Evolutionary conservation across 176 grass and related monocot genomes (phyloP), one percentile per base, ranked within the genome.

Genomic region (Aegilops umbellulata): DNA sequence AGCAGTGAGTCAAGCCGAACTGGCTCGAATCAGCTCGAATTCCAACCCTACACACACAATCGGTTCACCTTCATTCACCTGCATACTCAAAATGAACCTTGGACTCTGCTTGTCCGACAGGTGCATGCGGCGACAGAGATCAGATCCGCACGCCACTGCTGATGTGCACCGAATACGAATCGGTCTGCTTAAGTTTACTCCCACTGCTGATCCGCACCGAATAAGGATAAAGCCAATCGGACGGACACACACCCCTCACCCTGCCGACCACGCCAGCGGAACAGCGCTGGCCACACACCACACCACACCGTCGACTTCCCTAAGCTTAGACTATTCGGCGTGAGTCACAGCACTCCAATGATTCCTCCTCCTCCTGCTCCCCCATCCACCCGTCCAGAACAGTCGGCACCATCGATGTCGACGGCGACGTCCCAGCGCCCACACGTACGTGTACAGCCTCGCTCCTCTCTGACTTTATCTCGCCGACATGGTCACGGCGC

Each of bases 311-410:
- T 58, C 53, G 53, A 58, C 53, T 1, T 58, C 53, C 19, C 19
- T 58, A 9, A 17, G 7, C 0, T 8, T 22, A 58, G 7, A 58
- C 53, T 58, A 58, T 22, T 58, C 53, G 19, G 53, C 53, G 15
- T 30, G 25, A 29, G 2, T 30, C 42, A 76, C 42, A 26, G n/a
- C 42, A 55, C 27, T 0, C 27, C 53, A 58, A 58, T 20, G 64
- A 70, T 20, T 65, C 24, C 8, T 23, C n/a, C 17, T 24, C 49
- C 4, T 38, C 25, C 22, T 34, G 32, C 32, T 25, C 42, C 75
- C 53, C 64, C 85, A 24, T 51, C 60, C 30, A 65, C 7, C 44
- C 38, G 19, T 73, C 77, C 25, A 74, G 85, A 87, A 51, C 22
- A 10, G 29, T 55, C 63, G 79, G 20, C 63, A 58, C 53, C 53